Evolutionary conservation across 345 rosid species (phyloP), one percentile per base, ranked within the genome.

Genomic region (Erucastrum elatum): DNA sequence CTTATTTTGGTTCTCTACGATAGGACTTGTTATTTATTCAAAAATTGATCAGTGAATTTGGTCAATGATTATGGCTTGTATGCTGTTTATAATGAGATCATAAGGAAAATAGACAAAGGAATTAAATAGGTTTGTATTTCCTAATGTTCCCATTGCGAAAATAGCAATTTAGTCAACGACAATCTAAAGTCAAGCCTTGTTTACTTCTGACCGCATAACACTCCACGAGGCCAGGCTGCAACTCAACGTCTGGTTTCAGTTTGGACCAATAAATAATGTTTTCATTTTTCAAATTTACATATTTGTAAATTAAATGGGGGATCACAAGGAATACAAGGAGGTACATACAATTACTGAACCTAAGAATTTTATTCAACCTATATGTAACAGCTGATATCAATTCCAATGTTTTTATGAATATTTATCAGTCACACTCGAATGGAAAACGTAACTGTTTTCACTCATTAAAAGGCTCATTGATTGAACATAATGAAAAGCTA

Each of bases 201-300:
- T 62, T 67, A 68, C 74, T 37, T 74, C 66, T 79, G 78, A 35
- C 71, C 78, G 71, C 71, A 74, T 74, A 68, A 34, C 78, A 79
- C 78, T 79, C 82, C 75, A 79, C 82, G 78, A 79, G 78, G 82
- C 78, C 65, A 60, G 41, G 12, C 82, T 79, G 70, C 78, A 73
- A 61, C 70, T 51, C 70, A 53, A 68, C 64, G 60, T 68, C 65
- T 66, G 59, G 64, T 60, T 74, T 68, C 78, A 73, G 70, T 68
- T 68, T 49, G 25, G 61, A 66, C 69, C 53, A 66, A 66, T 72
- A 72, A 9, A 16, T 29, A 64, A 63, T 68, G 6, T 33, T 15
- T 53, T n/a, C 44, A 35, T 2, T 44, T 39, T 75, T 15, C 13
- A 15, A n/a, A 39, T 26, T 26, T 35, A 27, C 31, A 9, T 35